Conservation (phyloP, 2,329 filamentous ascomycete species). For the Neocatenulostroma microsporum region DNA sequence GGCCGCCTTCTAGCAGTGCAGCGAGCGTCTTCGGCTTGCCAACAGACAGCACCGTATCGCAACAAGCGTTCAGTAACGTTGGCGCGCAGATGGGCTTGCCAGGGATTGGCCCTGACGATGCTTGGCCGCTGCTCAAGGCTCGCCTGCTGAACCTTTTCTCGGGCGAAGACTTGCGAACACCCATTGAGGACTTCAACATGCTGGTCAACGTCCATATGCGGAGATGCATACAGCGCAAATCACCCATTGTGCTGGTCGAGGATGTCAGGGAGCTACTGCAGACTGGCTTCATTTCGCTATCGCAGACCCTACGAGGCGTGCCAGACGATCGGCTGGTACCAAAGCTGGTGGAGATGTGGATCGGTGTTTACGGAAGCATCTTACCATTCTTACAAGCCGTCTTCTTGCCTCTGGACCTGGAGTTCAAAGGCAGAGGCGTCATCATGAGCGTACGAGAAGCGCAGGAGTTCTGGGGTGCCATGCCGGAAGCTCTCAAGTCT, state of each 20-base stretch:
- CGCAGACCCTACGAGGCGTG: constrained; percentile 69
- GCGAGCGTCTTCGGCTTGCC: constrained; percentile 27
- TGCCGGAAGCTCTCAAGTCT: constrained; percentile 39
- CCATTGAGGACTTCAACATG: constrained; percentile 75
- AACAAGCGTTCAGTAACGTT: constrained; percentile 37
- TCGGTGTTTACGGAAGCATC: constrained; percentile 82
- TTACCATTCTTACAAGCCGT: constrained; percentile 92
- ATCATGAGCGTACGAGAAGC: constrained; percentile 73
- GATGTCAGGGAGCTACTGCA: constrained; percentile 66
- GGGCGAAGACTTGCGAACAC: constrained; percentile 69
- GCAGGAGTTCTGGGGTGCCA: constrained; percentile 80
- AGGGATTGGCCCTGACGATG: constrained; percentile 57
- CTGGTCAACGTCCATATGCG: constrained; percentile 72
- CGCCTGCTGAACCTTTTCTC: constrained; percentile 72
- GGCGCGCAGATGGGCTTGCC: constrained; percentile 42
- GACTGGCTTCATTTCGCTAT: constrained; percentile 79
- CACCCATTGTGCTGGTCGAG: constrained; percentile 63
- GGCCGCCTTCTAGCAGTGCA: constrained; percentile 21
- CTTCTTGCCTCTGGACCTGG: constrained; percentile 84
- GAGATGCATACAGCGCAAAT: constrained; percentile 65
- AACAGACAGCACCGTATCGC: constrained; percentile 25
- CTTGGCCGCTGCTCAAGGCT: constrained; percentile 72
- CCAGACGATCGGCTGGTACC: constrained; percentile 85
- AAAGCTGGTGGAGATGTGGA: constrained; percentile 86
- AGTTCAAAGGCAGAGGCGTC: constrained; percentile 76